Evolutionary conservation across 2,329 filamentous ascomycete genomes (phyloP).

Genomic region (Plenodomus lindquistii): DNA sequence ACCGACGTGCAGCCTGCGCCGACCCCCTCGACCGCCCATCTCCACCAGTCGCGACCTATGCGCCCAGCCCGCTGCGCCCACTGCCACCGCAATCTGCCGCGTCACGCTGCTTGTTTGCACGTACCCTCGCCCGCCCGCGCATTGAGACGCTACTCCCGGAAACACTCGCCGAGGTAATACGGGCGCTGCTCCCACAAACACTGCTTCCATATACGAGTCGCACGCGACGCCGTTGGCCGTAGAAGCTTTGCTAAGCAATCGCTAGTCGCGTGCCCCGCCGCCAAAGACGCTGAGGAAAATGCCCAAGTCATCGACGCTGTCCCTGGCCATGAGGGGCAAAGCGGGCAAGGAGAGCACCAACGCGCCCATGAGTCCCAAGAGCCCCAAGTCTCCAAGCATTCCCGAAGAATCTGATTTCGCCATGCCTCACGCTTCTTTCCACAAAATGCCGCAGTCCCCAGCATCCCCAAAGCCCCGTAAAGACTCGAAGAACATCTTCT

Average conservation of each 20-base stretch:
- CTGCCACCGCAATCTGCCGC: constrained; percentile 15
- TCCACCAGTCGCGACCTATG: constrained; percentile 30
- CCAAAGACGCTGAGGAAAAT: constrained; percentile 41
- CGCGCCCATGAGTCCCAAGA: constrained; percentile 40
- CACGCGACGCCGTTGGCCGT: no score
- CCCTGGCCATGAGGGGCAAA: constrained; percentile 42
- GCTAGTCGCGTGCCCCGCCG: constrained; percentile 27
- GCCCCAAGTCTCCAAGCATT: constrained; percentile 36
- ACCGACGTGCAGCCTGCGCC: constrained; percentile 24
- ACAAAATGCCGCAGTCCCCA: constrained; percentile 37
- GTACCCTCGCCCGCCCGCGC: constrained; percentile 15
- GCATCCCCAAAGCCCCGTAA: constrained; percentile 43
- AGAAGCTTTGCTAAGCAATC: constrained; percentile 26
- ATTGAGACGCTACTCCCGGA: constrained; percentile 19
- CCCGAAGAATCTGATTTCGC: constrained; percentile 27
- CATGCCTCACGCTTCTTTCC: constrained; percentile 37
- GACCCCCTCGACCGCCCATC: constrained; percentile 13
- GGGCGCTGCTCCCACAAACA: constrained; percentile 4
- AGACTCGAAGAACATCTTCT: constrained; percentile 51
- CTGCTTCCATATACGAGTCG: no score
- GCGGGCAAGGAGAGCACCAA: constrained; percentile 29
- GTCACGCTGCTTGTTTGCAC: constrained; percentile 19
- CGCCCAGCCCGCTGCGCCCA: constrained; percentile 25
- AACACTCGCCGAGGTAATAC: constrained; percentile 32
- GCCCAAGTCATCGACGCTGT: constrained; percentile 45